A percentile compares a stretch with the other conserved stretches of the same genome.
Conservation (phyloP, 768 basidiomycete genomes). For the Naganishia vishniacii region DNA sequence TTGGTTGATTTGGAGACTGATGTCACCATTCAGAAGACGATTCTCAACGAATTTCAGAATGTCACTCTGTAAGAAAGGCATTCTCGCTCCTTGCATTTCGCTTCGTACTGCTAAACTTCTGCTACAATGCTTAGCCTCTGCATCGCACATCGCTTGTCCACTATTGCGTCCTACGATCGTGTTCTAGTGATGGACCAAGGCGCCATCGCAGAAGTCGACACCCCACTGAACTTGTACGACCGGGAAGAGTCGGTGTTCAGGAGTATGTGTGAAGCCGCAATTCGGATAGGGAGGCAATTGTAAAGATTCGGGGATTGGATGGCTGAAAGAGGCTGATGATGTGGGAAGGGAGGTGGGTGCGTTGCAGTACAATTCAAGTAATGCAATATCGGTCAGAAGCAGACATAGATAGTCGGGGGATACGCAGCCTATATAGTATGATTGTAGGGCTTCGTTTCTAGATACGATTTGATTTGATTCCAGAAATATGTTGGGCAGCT, state of each 20-base stretch:
- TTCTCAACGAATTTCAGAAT: constrained; percentile 57
- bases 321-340: too few species aligned
- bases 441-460: too few species aligned
- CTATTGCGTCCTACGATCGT: constrained; percentile 43
- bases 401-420: too few species aligned
- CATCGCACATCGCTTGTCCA: constrained; percentile 31
- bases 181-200: constrained; percentile 45
- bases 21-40: constrained; percentile 61
- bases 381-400: too few species aligned
- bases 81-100: too few species aligned
- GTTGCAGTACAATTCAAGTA: too few species aligned
- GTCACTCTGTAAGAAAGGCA: constrained; percentile 28
- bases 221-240: constrained; percentile 35
- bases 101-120: too few species aligned
- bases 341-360: too few species aligned
- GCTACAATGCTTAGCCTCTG: too few species aligned
- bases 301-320: not conserved
- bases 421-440: too few species aligned
- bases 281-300: constrained; percentile 57
- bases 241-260: constrained; percentile 61
- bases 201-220: constrained; percentile 38
- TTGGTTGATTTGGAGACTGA: constrained; percentile 51
- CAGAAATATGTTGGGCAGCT: too few species aligned
- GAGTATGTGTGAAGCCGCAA: constrained; percentile 65
- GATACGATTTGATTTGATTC: too few species aligned